These are phyloP conservation scores for Jaltomata sinuosa DNA, from an alignment of 257 asterid genomes.

Conservation along the genomic window DNA sequence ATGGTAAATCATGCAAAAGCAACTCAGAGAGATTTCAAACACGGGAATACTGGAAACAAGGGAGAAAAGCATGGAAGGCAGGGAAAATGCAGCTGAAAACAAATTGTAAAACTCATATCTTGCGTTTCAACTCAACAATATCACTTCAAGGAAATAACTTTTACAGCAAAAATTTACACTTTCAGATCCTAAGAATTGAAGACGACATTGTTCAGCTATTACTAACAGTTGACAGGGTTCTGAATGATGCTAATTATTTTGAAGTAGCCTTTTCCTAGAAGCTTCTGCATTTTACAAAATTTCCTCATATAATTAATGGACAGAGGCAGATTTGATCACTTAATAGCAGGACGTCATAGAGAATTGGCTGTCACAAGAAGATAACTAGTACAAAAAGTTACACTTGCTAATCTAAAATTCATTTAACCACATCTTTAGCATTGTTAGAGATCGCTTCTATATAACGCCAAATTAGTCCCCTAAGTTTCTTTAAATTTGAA, in stretches of 20 bases:
- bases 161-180: neutral
- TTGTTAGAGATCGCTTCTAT: neutral
- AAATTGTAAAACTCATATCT: neutral
- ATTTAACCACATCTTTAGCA: neutral
- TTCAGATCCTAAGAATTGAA: neutral
- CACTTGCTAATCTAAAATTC: neutral
- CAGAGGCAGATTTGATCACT: neutral
- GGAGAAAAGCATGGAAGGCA: neutral
- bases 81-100: neutral
- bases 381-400: neutral
- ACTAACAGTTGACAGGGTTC: neutral
- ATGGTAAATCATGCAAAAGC: neutral
- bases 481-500: neutral
- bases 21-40: neutral
- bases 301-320: neutral
- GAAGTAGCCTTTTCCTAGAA: neutral
- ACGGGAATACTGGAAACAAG: neutral
- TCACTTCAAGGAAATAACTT: neutral
- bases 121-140: neutral
- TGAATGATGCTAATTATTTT: neutral
- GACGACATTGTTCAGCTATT: neutral
- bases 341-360: neutral
- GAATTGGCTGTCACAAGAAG: neutral
- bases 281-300: neutral
- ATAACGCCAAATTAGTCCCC: neutral